phyloP scores from a whole-genome alignment of 352 stramenopile genomes.

The Phytophthora boehmeriae region DNA sequence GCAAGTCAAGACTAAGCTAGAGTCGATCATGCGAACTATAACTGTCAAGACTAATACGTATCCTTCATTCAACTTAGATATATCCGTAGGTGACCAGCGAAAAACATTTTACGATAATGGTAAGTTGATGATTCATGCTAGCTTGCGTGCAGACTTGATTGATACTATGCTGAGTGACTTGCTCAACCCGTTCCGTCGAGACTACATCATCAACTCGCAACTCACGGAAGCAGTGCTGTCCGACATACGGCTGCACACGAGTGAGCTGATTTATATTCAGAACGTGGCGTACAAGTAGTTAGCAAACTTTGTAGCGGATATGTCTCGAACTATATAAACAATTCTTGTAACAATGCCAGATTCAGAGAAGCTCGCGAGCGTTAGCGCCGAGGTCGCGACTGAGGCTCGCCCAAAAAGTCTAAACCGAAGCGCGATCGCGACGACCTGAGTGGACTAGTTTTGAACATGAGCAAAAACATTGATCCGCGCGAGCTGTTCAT shows the following conservation, averaged over 20 bases:
- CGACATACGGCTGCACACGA: background rate
- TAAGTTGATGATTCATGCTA: background rate
- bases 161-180: background rate
- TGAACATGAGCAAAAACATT: background rate
- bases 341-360: too few relatives aligned
- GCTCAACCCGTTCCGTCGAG: background rate
- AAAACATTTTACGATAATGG: background rate
- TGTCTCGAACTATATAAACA: too few relatives aligned
- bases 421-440: background rate
- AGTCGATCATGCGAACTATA: background rate
- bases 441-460: background rate
- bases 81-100: background rate
- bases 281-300: too few relatives aligned
- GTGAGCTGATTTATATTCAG: background rate
- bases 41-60: background rate
- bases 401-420: too few relatives aligned
- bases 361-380: too few relatives aligned
- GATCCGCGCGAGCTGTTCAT: background rate
- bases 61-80: background rate
- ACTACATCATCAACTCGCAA: background rate
- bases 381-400: too few relatives aligned
- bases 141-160: background rate
- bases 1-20: background rate
- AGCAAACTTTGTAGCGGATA: too few relatives aligned
- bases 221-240: background rate